A percentile compares a stretch with the other conserved stretches of the same genome.
These are phyloP conservation scores for Globisporangium abappressorium DNA, from an alignment of 352 stramenopile species.

Conservation along the genomic window DNA sequence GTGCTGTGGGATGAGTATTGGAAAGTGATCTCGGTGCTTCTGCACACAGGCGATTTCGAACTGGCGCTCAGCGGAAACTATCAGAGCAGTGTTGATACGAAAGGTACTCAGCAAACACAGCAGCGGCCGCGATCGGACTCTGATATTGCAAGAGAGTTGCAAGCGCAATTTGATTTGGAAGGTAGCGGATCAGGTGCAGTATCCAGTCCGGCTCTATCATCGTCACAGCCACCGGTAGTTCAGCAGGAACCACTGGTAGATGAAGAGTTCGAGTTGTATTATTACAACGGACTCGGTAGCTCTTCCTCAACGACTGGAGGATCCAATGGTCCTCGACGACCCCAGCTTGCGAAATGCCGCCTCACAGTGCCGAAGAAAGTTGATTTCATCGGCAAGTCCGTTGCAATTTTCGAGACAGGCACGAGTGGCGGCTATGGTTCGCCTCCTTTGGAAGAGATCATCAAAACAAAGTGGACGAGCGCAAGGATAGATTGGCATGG, in stretches of 20 bases:
- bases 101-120: background rate
- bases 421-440: slow-evolving; percentile 43
- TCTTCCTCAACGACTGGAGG: background rate
- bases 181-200: slow-evolving; percentile 8
- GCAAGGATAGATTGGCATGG: slow-evolving; percentile 52
- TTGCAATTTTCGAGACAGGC: slow-evolving; percentile 47
- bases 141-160: slow-evolving; percentile 63
- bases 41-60: slow-evolving; percentile 72
- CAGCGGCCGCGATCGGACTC: slow-evolving; percentile 56
- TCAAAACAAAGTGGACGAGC: slow-evolving; percentile 72
- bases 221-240: background rate
- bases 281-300: slow-evolving; percentile 44
- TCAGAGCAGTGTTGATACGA: slow-evolving; percentile 6
- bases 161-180: slow-evolving; percentile 75
- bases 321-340: slow-evolving; percentile 22
- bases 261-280: slow-evolving; percentile 32
- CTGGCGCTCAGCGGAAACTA: slow-evolving; percentile 57
- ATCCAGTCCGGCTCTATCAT: background rate
- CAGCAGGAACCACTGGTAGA: slow-evolving; percentile 1
- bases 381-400: slow-evolving; percentile 67
- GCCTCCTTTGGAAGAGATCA: slow-evolving; percentile 66
- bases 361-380: slow-evolving; percentile 31
- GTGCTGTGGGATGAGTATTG: slow-evolving; percentile 93
- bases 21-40: slow-evolving; percentile 75
- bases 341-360: slow-evolving; percentile 40